Base-by-base conservation (phyloP, 192 early-diverging fungal species). In the Podila epigama region DNA sequence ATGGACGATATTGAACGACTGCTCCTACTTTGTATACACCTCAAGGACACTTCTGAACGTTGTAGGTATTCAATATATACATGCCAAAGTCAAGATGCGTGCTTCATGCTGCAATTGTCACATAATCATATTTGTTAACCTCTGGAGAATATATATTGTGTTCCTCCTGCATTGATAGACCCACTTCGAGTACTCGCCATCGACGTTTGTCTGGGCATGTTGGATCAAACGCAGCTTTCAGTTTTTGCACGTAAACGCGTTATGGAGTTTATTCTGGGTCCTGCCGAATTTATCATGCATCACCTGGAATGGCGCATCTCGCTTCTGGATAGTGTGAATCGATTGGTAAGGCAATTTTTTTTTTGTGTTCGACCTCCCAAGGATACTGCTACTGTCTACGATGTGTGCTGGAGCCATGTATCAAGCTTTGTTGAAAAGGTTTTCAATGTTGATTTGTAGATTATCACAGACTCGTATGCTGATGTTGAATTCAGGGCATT, bases 401-500 rank as follows among this genome's bases (percentile, higher is more conserved):
- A n/a, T n/a, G n/a, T n/a, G n/a, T n/a, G n/a, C n/a, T n/a, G n/a
- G n/a, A n/a, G n/a, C n/a, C n/a, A n/a, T n/a, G n/a, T n/a, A n/a
- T n/a, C n/a, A n/a, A n/a, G n/a, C n/a, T n/a, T n/a, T n/a, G n/a
- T n/a, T n/a, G n/a, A n/a, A n/a, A n/a, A n/a, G n/a, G n/a, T n/a
- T n/a, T n/a, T n/a, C 32, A 55, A 60, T 33, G 16, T 12, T 62
- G 2, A 12, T 35, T 7, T 31, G 1, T 36, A 77, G 73, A 53
- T 68, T 5, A 54, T 32, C n/a, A 32, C 63, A 29, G 35, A 64
- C 34, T 41, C 50, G 0, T 77, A 33, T 27, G 66, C 68, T 0
- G 73, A 77, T 29, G 37, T 77, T 7, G 73, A 77, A n/a, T 77
- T 68, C n/a, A 40, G 61, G 22, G n/a, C 65, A 1, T 2, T 64